A percentile compares a stretch with the other conserved stretches of the same genome.
Conservation (phyloP, 1,284 basidiomycete genomes). For the Ceratobasidium sp. region DNA sequence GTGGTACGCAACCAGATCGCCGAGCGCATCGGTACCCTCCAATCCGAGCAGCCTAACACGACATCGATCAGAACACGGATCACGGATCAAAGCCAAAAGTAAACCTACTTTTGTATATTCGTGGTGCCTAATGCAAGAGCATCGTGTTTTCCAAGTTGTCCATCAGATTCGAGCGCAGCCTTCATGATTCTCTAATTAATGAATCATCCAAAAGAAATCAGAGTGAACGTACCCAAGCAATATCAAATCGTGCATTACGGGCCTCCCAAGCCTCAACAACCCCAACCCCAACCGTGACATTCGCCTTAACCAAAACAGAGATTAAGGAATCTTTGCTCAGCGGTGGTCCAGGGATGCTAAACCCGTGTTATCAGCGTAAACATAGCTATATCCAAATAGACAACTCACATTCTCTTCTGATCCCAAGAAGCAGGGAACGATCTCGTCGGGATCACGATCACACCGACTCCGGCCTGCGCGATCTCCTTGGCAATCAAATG, state of each 20-base stretch:
- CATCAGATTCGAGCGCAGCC: conserved; percentile 55
- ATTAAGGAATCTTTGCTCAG: conserved; percentile 70
- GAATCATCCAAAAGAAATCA: background rate
- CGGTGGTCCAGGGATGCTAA: conserved; percentile 75
- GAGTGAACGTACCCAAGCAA: conserved; percentile 64
- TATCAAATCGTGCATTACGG: conserved; percentile 73
- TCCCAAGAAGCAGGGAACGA: conserved; percentile 76
- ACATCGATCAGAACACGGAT: background rate
- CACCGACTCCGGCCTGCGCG: conserved; percentile 66
- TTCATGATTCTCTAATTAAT: conserved; percentile 13
- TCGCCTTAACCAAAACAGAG: conserved; percentile 65
- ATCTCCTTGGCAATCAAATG: conserved; percentile 79
- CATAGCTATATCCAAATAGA: too few species aligned
- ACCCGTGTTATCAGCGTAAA: too few species aligned
- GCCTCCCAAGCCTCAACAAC: conserved; percentile 67
- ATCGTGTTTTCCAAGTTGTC: conserved; percentile 58
- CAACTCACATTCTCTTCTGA: conserved; percentile 63
- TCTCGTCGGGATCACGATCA: conserved; percentile 69
- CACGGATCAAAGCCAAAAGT: background rate
- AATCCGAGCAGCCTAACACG: conserved; percentile 61
- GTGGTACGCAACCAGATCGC: conserved; percentile 71
- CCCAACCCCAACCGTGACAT: conserved; percentile 79
- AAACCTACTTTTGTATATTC: conserved; percentile 62
- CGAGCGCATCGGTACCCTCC: conserved; percentile 49
- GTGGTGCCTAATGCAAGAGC: conserved; percentile 67